A percentile compares a stretch with the other conserved stretches of the same genome.
Conservation (phyloP, 306 rosid genomes). For the Elaeagnus macrophylla region DNA sequence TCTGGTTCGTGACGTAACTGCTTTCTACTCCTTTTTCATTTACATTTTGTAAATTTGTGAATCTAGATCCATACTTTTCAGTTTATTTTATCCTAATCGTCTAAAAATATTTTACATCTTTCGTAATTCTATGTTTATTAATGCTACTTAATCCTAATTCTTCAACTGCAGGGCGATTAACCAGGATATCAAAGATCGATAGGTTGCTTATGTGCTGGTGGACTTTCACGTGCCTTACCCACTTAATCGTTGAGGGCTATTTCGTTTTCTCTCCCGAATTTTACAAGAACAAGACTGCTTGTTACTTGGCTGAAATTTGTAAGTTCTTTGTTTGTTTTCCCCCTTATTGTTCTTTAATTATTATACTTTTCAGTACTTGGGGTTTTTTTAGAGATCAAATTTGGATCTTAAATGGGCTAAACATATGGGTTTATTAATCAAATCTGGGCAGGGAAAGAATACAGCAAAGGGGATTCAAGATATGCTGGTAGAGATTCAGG, state of each 20-base stretch:
- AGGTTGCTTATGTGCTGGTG: slow-evolving; percentile 92
- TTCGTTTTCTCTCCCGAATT: slow-evolving; percentile 76
- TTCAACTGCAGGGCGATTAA: slow-evolving; percentile 37
- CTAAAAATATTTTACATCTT: too few species aligned
- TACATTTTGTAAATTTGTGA: too few species aligned
- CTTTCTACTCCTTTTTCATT: neutral
- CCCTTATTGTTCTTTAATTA: neutral
- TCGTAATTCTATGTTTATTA: too few species aligned
- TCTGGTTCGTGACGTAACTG: slow-evolving; percentile 42
- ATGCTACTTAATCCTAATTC: too few species aligned
- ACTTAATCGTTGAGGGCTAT: slow-evolving; percentile 66
- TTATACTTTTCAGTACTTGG: slow-evolving; percentile 1
- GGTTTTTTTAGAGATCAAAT: neutral
- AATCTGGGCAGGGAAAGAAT: slow-evolving; percentile 74
- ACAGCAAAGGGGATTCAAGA: slow-evolving; percentile 99
- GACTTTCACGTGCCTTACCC: slow-evolving; percentile 89
- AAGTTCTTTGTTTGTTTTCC: slow-evolving; percentile 21
- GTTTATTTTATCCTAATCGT: neutral
- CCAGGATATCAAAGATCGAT: slow-evolving; percentile 50
- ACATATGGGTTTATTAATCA: slow-evolving; percentile 1
- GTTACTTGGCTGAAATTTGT: slow-evolving; percentile 85
- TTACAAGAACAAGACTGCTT: slow-evolving; percentile 62
- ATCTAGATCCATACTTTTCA: neutral
- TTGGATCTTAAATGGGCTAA: slow-evolving; percentile 11
- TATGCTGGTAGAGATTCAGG: slow-evolving; percentile 68